A percentile compares a stretch with the other conserved stretches of the same genome.
Evolutionary conservation across 805 yeast genomes (phyloP).

Genomic region (Nakazawaea laoshanensis): DNA sequence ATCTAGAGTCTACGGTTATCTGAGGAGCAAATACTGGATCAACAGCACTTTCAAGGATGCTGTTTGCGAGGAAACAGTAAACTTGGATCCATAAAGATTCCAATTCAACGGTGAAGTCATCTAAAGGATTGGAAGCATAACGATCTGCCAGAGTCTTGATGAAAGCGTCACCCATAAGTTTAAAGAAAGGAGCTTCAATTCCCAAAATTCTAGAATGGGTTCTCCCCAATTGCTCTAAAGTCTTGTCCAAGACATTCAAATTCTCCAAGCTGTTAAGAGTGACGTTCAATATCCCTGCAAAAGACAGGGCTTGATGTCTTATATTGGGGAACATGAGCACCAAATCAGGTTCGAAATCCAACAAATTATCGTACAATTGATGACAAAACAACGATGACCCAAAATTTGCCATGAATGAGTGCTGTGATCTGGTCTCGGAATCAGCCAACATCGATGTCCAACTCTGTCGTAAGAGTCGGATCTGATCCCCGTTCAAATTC

Average conservation of each 20-base stretch:
- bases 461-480: constrained; percentile 30
- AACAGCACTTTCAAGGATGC: constrained; percentile 52
- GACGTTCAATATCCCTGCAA: constrained; percentile 68
- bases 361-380: constrained; percentile 66
- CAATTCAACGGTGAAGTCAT: constrained; percentile 46
- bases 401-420: constrained; percentile 22
- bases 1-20: no score
- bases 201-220: constrained; percentile 70
- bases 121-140: constrained; percentile 27
- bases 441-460: constrained; percentile 32
- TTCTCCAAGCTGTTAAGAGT: constrained; percentile 61
- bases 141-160: constrained; percentile 62
- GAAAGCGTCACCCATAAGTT: constrained; percentile 67
- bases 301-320: constrained; percentile 70
- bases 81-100: constrained; percentile 68
- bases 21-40: no score
- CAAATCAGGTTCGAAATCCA: constrained; percentile 50
- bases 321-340: constrained; percentile 66
- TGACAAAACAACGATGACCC: constrained; percentile 61
- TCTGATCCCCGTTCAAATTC: constrained; percentile 21
- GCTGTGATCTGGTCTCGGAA: constrained; percentile 17
- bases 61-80: constrained; percentile 60
- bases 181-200: constrained; percentile 59
- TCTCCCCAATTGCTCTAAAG: constrained; percentile 57
- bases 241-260: constrained; percentile 46